phyloP scores from a whole-genome alignment of 768 basidiomycete genomes.

The Suillus plorans region DNA sequence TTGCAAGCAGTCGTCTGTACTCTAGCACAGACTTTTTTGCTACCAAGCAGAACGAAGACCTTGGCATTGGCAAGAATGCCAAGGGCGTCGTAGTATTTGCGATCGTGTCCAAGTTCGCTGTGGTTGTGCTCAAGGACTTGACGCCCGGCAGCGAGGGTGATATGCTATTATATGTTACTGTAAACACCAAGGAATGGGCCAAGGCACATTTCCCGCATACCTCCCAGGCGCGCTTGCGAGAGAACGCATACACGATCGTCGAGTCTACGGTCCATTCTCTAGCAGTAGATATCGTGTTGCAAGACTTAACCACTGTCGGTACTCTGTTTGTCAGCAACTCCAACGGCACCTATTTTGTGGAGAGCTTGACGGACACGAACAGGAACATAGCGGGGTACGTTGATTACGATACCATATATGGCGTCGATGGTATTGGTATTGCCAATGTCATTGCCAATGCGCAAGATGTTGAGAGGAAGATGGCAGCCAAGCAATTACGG shows the following conservation, averaged over 20 bases:
- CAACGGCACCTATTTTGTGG: slow-evolving; percentile 93
- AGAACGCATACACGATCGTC: slow-evolving; percentile 95
- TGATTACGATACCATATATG: slow-evolving; percentile 87
- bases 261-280: slow-evolving; percentile 93
- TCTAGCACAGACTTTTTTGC: slow-evolving; percentile 85
- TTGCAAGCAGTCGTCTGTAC: slow-evolving; percentile 69
- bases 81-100: slow-evolving; percentile 89
- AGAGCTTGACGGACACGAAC: slow-evolving; percentile 90
- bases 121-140: slow-evolving; percentile 83
- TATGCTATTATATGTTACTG: slow-evolving; percentile 83
- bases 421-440: slow-evolving; percentile 87
- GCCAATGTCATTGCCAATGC: slow-evolving; percentile 87
- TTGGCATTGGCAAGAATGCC: slow-evolving; percentile 86
- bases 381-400: slow-evolving; percentile 86
- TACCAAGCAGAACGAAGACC: slow-evolving; percentile 65
- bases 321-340: slow-evolving; percentile 96
- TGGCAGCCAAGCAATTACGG: slow-evolving; percentile 69
- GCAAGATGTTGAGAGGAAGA: slow-evolving; percentile 75
- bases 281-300: slow-evolving; percentile 88
- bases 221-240: slow-evolving; percentile 70
- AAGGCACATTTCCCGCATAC: slow-evolving; percentile 93
- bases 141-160: slow-evolving; percentile 55
- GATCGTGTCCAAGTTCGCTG: slow-evolving; percentile 88
- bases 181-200: slow-evolving; percentile 83
- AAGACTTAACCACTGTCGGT: slow-evolving; percentile 64